A percentile compares a stretch with the other conserved stretches of the same genome.
Conservation (phyloP, 306 rosid genomes). For the Clitoria ternatea region DNA sequence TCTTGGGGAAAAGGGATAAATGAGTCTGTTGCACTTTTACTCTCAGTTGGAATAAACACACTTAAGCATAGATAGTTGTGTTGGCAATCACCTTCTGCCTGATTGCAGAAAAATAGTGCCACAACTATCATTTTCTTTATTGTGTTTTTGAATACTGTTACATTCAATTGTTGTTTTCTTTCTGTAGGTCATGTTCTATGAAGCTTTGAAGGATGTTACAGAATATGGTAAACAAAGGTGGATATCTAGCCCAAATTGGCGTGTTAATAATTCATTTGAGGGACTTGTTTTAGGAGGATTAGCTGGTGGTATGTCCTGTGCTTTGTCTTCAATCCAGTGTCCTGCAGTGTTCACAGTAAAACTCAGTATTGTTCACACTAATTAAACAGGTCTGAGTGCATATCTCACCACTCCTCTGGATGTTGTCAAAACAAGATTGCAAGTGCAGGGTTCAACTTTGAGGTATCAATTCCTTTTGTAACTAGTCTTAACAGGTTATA, state of each 20-base stretch:
- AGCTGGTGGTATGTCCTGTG: constrained; percentile 75
- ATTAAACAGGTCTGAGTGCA: constrained; percentile 65
- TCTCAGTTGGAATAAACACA: background rate
- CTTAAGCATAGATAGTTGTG: background rate
- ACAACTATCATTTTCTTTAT: background rate
- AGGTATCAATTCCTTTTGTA: constrained; percentile 43
- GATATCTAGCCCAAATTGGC: constrained; percentile 40
- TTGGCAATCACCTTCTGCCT: constrained; percentile 4
- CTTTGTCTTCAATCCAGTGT: constrained; percentile 10
- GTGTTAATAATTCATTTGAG: constrained; percentile 53
- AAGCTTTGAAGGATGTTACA: constrained; percentile 61
- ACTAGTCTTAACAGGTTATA: background rate
- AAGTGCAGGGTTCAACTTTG: constrained; percentile 73
- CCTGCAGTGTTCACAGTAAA: background rate
- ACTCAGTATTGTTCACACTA: constrained; percentile 3
- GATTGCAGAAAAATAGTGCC: background rate
- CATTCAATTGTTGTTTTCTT: constrained; percentile 6
- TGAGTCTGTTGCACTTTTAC: background rate
- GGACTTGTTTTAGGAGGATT: constrained; percentile 81
- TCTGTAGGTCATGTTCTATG: constrained; percentile 72
- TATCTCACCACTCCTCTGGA: constrained; percentile 92
- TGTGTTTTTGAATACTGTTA: background rate
- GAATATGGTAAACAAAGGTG: constrained; percentile 62
- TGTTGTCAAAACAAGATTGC: constrained; percentile 81
- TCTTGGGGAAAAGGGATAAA: background rate